Conservation (phyloP, 805 yeast species). For the Starmerella powellii region DNA sequence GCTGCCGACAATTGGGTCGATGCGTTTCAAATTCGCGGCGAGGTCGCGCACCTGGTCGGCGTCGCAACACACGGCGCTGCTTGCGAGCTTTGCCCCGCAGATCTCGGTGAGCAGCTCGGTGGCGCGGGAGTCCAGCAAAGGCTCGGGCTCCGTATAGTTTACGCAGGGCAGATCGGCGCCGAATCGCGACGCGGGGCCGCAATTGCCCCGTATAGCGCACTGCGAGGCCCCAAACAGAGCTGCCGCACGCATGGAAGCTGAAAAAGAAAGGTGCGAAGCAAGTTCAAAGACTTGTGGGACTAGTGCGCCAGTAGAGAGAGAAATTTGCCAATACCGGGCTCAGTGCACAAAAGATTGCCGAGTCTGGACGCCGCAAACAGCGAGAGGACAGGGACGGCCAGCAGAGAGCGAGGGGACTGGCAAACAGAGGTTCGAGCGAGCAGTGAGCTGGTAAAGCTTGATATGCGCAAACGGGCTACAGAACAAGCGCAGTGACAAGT, state of each 20-base stretch:
- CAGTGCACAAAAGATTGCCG: too few species aligned
- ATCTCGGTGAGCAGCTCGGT: slow-evolving; percentile 38
- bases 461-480: too few species aligned
- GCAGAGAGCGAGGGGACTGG: too few species aligned
- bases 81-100: slow-evolving; percentile 55
- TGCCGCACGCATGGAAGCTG: neutral
- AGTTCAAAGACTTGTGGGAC: too few species aligned
- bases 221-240: slow-evolving; percentile 5
- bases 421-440: too few species aligned
- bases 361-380: too few species aligned
- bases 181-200: slow-evolving; percentile 72
- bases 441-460: too few species aligned
- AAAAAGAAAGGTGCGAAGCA: too few species aligned
- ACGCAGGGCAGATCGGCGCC: slow-evolving; percentile 77
- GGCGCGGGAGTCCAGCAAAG: slow-evolving; percentile 36
- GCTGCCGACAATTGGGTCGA: slow-evolving; percentile 68
- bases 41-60: slow-evolving; percentile 43
- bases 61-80: slow-evolving; percentile 56
- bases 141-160: slow-evolving; percentile 38
- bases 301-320: too few species aligned
- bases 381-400: too few species aligned
- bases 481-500: too few species aligned
- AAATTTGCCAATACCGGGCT: too few species aligned
- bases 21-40: slow-evolving; percentile 52
- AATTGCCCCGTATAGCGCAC: slow-evolving; percentile 32